Evolutionary conservation across 169 alveolate genomes (phyloP), one percentile per base, ranked within the genome.

Genomic region (Babesia bigemina): DNA sequence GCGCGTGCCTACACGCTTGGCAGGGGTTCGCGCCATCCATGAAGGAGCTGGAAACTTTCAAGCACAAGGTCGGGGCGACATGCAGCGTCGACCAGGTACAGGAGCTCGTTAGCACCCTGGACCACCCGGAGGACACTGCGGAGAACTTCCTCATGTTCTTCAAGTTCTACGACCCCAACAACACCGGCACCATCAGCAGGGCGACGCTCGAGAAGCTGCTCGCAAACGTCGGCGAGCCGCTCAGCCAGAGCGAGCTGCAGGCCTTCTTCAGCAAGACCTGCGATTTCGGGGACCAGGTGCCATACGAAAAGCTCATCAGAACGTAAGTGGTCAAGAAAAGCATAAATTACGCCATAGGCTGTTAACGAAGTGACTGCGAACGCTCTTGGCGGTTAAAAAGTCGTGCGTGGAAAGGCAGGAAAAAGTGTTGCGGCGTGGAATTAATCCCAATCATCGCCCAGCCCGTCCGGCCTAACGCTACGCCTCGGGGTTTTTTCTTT

Each of bases 1-100:
- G n/a, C 29, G 0, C 17, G n/a, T 0, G 11, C 21, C 4, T 19
- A 4, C 22, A 48, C 10, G 28, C 24, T 8, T 3, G 10, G 19
- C 52, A 81, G 88, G 88, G 88, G 2, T 73, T 39, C 74, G 88
- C 88, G 11, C 88, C 88, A 10, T 81, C 88, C 22, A 26, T 63
- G 9, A 81, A 75, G 33, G 88, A 81, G 44, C 6, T 81, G 66
- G 49, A 63, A 16, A 59, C 66, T 0, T 81, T 81, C 73, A 62
- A 44, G 74, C 60, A 61, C 14, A 74, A 55, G 36, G 49, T 57
- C 52, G 85, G 85, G 29, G 65, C 48, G 11, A 66, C 70, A 57
- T 81, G 88, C 44, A 67, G 49, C 17, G 36, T 70, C 33, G 75
- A 55, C 4, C 49, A 49, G 29, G 29, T 81, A 7, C 59, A 81